Conservation (phyloP, 345 rosid species). For the Garcia nutans region DNA sequence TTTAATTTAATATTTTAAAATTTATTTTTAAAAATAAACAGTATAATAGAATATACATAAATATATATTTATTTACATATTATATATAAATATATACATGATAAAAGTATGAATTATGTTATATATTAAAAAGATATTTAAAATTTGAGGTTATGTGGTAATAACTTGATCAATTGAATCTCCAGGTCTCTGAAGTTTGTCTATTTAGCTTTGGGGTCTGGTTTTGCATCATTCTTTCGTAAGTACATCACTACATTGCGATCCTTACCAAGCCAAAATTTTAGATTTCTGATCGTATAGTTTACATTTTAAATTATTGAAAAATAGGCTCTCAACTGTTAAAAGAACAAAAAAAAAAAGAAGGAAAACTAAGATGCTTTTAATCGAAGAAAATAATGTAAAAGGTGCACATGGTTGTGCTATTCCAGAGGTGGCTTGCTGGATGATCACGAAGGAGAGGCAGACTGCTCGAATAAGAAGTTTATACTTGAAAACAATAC, state of each 20-base stretch:
- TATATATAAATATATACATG: too few species aligned
- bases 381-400: neutral
- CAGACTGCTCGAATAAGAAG: constrained; percentile 14
- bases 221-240: constrained; percentile 25
- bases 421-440: constrained; percentile 23
- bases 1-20: too few species aligned
- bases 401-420: neutral
- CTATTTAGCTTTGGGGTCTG: constrained; percentile 18
- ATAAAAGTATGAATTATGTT: too few species aligned
- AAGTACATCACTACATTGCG: constrained; percentile 10
- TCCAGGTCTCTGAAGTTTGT: constrained; percentile 21
- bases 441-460: constrained; percentile 22
- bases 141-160: neutral
- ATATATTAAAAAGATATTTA: too few species aligned
- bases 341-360: neutral
- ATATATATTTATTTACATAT: too few species aligned
- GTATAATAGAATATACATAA: too few species aligned
- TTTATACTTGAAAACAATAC: constrained; percentile 16
- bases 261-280: neutral
- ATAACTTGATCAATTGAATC: neutral
- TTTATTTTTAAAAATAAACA: too few species aligned
- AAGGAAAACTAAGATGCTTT: constrained; percentile 8
- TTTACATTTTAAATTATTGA: neutral
- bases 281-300: neutral
- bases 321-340: neutral